phyloP scores from a whole-genome alignment of 169 alveolate species.

The Plasmodium gaboni region DNA sequence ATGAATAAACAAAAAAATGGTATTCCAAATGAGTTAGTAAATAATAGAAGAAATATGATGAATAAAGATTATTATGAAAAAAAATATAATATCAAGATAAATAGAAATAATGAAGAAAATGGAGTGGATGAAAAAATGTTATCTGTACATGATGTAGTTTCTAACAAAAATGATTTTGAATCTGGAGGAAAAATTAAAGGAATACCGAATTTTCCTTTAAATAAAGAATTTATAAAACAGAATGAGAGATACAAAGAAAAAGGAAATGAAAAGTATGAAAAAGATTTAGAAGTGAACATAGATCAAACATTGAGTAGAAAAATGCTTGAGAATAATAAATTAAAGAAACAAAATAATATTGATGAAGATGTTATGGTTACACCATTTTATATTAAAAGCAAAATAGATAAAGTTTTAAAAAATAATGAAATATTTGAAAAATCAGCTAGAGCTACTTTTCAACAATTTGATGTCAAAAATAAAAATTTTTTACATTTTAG shows the following conservation, averaged over 20 bases:
- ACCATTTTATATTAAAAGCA: conserved; percentile 75
- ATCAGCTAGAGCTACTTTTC: conserved; percentile 75
- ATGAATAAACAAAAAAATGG: neutral
- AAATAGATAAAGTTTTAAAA: conserved; percentile 71
- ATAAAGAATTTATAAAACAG: neutral
- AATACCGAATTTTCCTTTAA: neutral
- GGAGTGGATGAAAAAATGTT: conserved; percentile 1
- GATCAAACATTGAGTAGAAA: conserved; percentile 51
- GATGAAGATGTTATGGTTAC: conserved; percentile 65
- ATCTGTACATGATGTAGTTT: neutral
- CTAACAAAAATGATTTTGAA: conserved; percentile 11
- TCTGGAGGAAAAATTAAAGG: neutral
- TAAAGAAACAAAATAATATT: conserved; percentile 58
- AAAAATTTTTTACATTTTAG: conserved; percentile 69
- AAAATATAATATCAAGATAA: conserved; percentile 19
- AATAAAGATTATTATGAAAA: conserved; percentile 18
- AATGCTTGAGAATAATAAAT: conserved; percentile 71
- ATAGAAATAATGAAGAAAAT: neutral
- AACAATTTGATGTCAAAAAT: conserved; percentile 73
- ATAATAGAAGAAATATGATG: neutral
- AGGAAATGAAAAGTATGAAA: neutral
- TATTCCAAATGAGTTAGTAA: neutral
- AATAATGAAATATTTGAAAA: conserved; percentile 70
- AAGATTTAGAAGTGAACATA: conserved; percentile 29
- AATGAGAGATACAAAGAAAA: conserved; percentile 1